Evolutionary conservation across 139 green algal species (phyloP).

Genomic region (Pseudopediastrum boryanum): DNA sequence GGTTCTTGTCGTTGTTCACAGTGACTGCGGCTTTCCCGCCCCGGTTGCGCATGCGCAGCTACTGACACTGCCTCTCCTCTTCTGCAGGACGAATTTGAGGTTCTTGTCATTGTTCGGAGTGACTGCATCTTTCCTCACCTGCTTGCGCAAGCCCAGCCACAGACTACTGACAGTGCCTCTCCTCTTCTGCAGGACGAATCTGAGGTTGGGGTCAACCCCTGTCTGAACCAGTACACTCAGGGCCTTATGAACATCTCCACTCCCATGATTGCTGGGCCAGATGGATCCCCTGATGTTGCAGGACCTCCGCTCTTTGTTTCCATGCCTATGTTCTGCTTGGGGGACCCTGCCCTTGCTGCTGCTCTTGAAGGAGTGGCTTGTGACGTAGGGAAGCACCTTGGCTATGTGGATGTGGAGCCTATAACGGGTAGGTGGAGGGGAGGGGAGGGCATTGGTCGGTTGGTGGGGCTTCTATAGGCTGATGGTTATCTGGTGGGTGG

Average conservation of each 20-base stretch:
- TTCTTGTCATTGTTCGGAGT: too few species aligned
- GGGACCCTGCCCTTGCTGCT: neutral
- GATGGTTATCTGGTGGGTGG: too few species aligned
- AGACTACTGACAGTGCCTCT: too few species aligned
- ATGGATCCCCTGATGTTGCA: neutral
- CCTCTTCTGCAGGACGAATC: conserved; percentile 13
- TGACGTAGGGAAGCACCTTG: conserved; percentile 22
- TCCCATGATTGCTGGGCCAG: neutral
- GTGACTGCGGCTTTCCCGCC: too few species aligned
- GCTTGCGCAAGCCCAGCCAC: too few species aligned
- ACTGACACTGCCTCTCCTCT: too few species aligned
- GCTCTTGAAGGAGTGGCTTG: conserved; percentile 19
- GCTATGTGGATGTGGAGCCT: conserved; percentile 30
- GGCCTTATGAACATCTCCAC: conserved; percentile 32
- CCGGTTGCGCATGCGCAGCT: too few species aligned
- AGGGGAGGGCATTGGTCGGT: too few species aligned
- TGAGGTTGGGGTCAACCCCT: conserved; percentile 15
- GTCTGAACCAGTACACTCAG: conserved; percentile 16
- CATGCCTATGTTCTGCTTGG: conserved; percentile 34
- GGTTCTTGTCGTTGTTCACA: too few species aligned
- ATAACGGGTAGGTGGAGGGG: conserved; percentile 11
- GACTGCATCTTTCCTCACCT: too few species aligned
- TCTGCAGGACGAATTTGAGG: too few species aligned
- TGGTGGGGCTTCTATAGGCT: too few species aligned
- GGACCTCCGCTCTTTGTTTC: conserved; percentile 15